Base-by-base conservation (phyloP, 1,284 basidiomycete genomes). In the Rhodotorula sp. region DNA sequence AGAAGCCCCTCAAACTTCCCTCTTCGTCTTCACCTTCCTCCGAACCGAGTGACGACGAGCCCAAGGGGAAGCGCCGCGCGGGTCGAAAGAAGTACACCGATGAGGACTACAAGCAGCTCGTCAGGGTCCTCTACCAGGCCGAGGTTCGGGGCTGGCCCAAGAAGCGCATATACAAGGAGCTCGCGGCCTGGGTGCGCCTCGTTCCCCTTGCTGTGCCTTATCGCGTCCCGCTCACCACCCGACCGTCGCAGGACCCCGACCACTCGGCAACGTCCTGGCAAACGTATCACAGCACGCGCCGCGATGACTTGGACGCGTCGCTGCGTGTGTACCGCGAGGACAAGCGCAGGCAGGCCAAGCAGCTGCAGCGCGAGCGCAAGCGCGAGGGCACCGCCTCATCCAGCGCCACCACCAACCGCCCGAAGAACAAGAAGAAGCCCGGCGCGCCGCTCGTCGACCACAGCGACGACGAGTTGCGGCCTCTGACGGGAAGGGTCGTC, bases 241-340 rank as follows among this genome's bases (percentile, higher is more conserved):
- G 37, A n/a, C 32, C 54, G 1, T 8, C 22, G 25, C 71, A 73
- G 71, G 54, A 61, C 10, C 66, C 57, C 34, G 46, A 58, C 3
- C 74, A 74, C 50, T 56, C 72, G n/a, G 39, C 32, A 0, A 3
- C 27, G 4, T 71, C 72, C 2, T 76, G 74, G 74, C 70, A 74
- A 55, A 63, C 34, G 13, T 74, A 53, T 21, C 46, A 70, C 37
- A 29, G 51, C n/a, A 44, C 57, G 25, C 25, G 66, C 54, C 64
- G 58, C 13, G 25, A 41, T 15, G 64, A 62, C 8, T 51, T 61
- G 21, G 70, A 76, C 22, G 27, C 48, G 1, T 63, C 65, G 13
- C 21, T 67, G n/a, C 32, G 34, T 7, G n/a, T 15, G 22, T 39
- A 50, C 39, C 39, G 29, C 62, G n/a, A 22, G 21, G 21, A 5